Evolutionary conservation across 192 early-diverging fungal species (phyloP).

Genomic region (Mortierella antarctica): DNA sequence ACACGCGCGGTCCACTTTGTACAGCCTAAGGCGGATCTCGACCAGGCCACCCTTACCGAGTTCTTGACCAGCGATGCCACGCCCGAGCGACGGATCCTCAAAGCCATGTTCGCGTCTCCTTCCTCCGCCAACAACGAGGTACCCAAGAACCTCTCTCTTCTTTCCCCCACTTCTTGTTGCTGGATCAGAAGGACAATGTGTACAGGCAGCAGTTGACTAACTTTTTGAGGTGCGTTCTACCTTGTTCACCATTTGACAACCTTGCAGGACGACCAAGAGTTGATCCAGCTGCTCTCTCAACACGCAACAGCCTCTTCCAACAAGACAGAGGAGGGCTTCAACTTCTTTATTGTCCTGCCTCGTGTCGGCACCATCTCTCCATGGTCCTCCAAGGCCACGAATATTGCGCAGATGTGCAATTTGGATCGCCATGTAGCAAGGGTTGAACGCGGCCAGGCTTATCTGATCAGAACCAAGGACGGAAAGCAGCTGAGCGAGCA

Average conservation of each 20-base stretch:
- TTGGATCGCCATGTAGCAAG: conserved; percentile 76
- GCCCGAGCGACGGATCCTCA: conserved; percentile 61
- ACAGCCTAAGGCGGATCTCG: conserved; percentile 57
- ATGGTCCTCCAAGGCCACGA: conserved; percentile 99
- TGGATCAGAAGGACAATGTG: background rate
- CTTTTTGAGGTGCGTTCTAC: background rate
- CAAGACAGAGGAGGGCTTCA: conserved; percentile 20
- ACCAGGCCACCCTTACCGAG: conserved; percentile 46
- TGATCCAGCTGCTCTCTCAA: conserved; percentile 20
- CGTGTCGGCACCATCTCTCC: conserved; percentile 97
- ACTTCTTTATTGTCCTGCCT: conserved; percentile 84
- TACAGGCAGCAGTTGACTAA: background rate
- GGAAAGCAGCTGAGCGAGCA: conserved; percentile 42
- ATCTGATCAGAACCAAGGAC: conserved; percentile 65
- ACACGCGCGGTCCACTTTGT: conserved; percentile 86
- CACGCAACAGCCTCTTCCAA: background rate
- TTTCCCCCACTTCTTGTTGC: background rate
- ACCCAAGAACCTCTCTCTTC: background rate
- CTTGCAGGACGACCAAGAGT: conserved; percentile 49
- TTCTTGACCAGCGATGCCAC: conserved; percentile 54
- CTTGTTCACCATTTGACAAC: background rate
- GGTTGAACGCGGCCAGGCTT: conserved; percentile 91
- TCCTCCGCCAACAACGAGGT: conserved; percentile 24
- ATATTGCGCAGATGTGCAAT: conserved; percentile 94
- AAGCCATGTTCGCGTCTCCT: conserved; percentile 47